A percentile compares a stretch with the other conserved stretches of the same genome.
Evolutionary conservation across 106 monocot genomes (phyloP).

Genomic region (Apostasia ramifera): DNA sequence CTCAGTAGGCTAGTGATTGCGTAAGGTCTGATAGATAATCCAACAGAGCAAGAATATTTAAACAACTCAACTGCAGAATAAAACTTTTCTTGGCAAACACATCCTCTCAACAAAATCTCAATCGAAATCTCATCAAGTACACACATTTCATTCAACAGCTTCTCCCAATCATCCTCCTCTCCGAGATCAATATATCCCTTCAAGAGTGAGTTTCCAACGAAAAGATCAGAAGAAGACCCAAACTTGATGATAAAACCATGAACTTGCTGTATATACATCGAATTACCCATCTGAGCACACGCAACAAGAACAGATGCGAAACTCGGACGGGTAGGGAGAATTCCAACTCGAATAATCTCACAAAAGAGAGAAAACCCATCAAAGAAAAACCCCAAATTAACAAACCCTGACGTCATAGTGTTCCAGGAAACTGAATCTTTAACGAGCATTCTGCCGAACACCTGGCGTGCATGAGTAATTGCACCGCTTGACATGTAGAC

Average conservation of each 20-base stretch:
- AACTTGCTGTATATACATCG: constrained; percentile 10
- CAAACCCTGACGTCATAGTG: constrained; percentile 30
- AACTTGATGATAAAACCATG: constrained; percentile 23
- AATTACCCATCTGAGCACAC: constrained; percentile 10
- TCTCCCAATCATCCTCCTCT: constrained; percentile 14
- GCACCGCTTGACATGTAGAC: constrained; percentile 12
- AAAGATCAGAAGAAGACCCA: constrained; percentile 22
- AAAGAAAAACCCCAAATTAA: background rate
- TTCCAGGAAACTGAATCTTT: constrained; percentile 40
- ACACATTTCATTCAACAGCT: constrained; percentile 14
- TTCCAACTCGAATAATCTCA: constrained; percentile 20
- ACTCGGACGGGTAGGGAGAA: constrained; percentile 25
- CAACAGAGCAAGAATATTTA: constrained; percentile 2
- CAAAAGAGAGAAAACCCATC: constrained; percentile 16
- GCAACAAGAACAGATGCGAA: constrained; percentile 24
- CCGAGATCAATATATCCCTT: constrained; percentile 18
- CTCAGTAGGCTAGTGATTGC: constrained; percentile 21
- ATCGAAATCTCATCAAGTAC: constrained; percentile 21
- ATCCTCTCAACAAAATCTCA: constrained; percentile 30
- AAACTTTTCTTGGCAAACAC: constrained; percentile 11
- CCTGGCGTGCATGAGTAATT: background rate
- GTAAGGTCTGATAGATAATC: constrained; percentile 8
- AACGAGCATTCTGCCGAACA: constrained; percentile 25
- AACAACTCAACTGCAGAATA: constrained; percentile 20
- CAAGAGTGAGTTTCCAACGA: constrained; percentile 36